Conservation (phyloP, 2,329 filamentous ascomycete genomes). For the Hyphodiscus sp. region DNA sequence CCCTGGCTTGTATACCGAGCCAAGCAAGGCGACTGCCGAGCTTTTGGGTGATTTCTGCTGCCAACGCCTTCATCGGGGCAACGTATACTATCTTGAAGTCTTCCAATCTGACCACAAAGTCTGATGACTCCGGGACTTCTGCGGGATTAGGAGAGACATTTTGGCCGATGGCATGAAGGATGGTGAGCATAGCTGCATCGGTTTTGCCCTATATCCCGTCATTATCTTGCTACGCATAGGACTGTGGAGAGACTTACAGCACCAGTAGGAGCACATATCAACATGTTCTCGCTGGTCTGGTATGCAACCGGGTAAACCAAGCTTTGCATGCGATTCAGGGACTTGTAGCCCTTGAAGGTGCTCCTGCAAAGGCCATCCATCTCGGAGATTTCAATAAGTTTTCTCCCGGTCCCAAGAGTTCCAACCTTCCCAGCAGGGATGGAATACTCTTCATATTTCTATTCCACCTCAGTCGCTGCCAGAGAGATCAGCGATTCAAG, state of each 20-base stretch:
- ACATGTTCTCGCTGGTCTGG: slow-evolving; percentile 95
- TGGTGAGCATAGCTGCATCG: slow-evolving; percentile 94
- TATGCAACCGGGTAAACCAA: slow-evolving; percentile 93
- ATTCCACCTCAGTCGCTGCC: slow-evolving; percentile 29
- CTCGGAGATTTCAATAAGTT: slow-evolving; percentile 69
- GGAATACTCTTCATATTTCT: slow-evolving; percentile 83
- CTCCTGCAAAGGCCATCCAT: slow-evolving; percentile 82
- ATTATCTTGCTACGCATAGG: slow-evolving; percentile 10
- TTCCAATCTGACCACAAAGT: slow-evolving; percentile 76
- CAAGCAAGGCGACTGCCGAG: slow-evolving; percentile 85
- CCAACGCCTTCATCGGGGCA: slow-evolving; percentile 96
- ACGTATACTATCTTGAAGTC: slow-evolving; percentile 99
- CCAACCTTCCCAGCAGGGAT: slow-evolving; percentile 81
- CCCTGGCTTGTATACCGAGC: slow-evolving; percentile 86
- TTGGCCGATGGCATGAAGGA: slow-evolving; percentile 83
- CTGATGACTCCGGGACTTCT: slow-evolving; percentile 63
- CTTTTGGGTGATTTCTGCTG: slow-evolving; percentile 94
- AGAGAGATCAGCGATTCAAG: not conserved
- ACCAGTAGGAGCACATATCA: slow-evolving; percentile 96
- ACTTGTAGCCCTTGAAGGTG: slow-evolving; percentile 93
- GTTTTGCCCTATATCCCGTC: slow-evolving; percentile 69
- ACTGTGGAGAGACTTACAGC: slow-evolving; percentile 46
- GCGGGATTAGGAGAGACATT: slow-evolving; percentile 75
- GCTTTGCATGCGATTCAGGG: slow-evolving; percentile 96
- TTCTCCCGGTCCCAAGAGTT: slow-evolving; percentile 63